Evolutionary conservation across 805 yeast species (phyloP), one percentile per base, ranked within the genome.

Genomic region (Naumovozyma castellii): DNA sequence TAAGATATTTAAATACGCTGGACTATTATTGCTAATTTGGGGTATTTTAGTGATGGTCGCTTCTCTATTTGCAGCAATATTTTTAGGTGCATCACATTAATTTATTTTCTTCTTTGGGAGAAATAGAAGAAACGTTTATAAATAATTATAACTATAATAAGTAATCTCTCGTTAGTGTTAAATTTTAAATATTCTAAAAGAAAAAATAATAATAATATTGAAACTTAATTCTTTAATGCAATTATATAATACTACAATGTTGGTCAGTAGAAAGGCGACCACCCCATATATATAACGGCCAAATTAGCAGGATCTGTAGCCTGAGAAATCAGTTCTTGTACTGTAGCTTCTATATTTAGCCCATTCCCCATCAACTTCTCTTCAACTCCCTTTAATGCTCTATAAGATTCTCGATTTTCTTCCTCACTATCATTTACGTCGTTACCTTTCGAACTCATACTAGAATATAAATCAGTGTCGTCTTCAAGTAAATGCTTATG

Each of bases 291-390:
- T 4, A 92, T 75, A 18, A 80, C 58, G 0, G 92, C 81, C 36
- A 92, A 63, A 48, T 86, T 85, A 4, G 68, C 62, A 4, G 70
- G 67, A 53, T 76, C 80, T 0, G 78, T 69, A 0, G 98, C 96
- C 43, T 82, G 83, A 34, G 75, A 76, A 5, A 88, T 76, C 46
- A 90, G 64, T 52, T 84, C 92, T 40, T 90, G 72, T 2, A 90
- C 90, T 0, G 76, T 76, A 0, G 97, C 95, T 50, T 87, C 96
- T 5, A 75, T 75, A 53, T 87, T 85, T 37, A 92, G 65, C 0
- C 79, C 83, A 28, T 71, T 70, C 0, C 83, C 81, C 16, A 56
- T 54, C 34, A 90, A 64, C 56, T 92, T 92, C 16, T 71, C 77
- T 39, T 73, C 67, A 2, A 90, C 97, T 3, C 76, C 75, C 29